Percentiles rank a stretch among this genome's conserved stretches.
These are phyloP conservation scores for Baudoinia panamericana DNA, from an alignment of 495 filamentous ascomycete genomes.

Conservation along the genomic window DNA sequence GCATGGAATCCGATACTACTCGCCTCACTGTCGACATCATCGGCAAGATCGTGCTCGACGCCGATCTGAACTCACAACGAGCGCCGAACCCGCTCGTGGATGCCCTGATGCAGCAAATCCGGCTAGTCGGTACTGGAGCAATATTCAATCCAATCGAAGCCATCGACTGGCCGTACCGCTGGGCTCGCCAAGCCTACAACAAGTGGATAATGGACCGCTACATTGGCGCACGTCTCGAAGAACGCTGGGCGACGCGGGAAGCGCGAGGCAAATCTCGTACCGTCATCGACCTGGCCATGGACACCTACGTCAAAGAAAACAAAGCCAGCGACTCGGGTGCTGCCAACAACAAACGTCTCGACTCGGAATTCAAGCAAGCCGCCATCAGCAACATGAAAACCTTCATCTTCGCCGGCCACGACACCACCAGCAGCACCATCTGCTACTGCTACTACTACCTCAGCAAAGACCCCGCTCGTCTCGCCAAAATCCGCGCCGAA, in stretches of 20 bases:
- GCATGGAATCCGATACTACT: slow-evolving; percentile 26
- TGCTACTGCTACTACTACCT: slow-evolving; percentile 32
- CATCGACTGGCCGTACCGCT: slow-evolving; percentile 19
- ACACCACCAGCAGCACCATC: slow-evolving; percentile 33
- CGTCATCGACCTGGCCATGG: slow-evolving; percentile 30
- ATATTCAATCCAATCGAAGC: slow-evolving; percentile 20
- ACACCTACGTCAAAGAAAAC: slow-evolving; percentile 22
- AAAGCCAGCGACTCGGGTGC: slow-evolving; percentile 4
- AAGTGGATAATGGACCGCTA: slow-evolving; percentile 28
- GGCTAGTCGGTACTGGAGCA: slow-evolving; percentile 16
- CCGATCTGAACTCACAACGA: slow-evolving; percentile 25
- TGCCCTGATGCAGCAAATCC: slow-evolving; percentile 25
- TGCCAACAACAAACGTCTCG: slow-evolving; percentile 6
- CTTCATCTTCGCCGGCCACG: slow-evolving; percentile 37
- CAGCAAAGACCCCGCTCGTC: slow-evolving; percentile 25
- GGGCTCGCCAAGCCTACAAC: slow-evolving; percentile 23
- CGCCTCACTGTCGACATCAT: slow-evolving; percentile 36
- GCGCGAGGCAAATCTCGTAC: slow-evolving; percentile 12
- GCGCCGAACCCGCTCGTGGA: slow-evolving; percentile 26
- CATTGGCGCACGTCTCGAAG: slow-evolving; percentile 26
- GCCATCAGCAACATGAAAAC: slow-evolving; percentile 25
- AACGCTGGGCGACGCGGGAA: slow-evolving; percentile 24
- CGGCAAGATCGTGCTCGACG: slow-evolving; percentile 31
- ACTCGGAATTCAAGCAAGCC: slow-evolving; percentile 21
- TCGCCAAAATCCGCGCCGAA: slow-evolving; percentile 28